Base-by-base conservation (phyloP, 2,329 filamentous ascomycete genomes). In the Elsinoe batatas region DNA sequence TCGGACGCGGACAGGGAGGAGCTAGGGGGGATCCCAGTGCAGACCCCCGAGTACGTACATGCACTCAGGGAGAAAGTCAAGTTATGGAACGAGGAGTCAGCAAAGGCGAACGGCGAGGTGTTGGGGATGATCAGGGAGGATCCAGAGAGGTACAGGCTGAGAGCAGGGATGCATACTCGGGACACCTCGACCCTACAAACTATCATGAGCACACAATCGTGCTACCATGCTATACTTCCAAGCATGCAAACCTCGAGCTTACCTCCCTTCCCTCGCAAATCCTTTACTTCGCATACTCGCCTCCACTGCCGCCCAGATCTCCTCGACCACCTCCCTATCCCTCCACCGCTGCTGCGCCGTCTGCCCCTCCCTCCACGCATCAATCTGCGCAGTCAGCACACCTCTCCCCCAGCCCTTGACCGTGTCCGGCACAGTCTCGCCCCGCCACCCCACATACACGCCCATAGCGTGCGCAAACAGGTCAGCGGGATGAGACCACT, bases 281-380 rank as follows among this genome's bases (percentile, higher is more conserved):
- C 90, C 91, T 68, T 84, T 88, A 58, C 79, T 77, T 64, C 84
- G 80, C 93, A 98, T 97, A 60, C 87, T 86, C 61, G 79, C 79
- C 76, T 97, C 93, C 60, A 98, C 87, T 3, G 81, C 77, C 66
- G 86, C 87, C 93, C 93, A 98, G 59, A 98, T 88, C 58, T 83
- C 78, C 76, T 97, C 93, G 8, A 96, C 89, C 15, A 94, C 84
- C 74, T 97, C 93, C 51, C 91, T 80, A 71, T 98, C 93, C 63
- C 91, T 79, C 83, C 91, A 97, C 58, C 85, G 65, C 38, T 82
- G 72, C 56, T 68, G 65, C 40, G 67, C 65, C 4, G 71, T 73
- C 17, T 72, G 69, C 12, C 75, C 72, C 58, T 76, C 74, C 55
- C 76, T 84, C 82, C 86, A 95, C 65, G 91, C 86, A 66, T 97